Conservation (phyloP, 2,329 filamentous ascomycete species). For the Lasiodiplodia citricola region DNA sequence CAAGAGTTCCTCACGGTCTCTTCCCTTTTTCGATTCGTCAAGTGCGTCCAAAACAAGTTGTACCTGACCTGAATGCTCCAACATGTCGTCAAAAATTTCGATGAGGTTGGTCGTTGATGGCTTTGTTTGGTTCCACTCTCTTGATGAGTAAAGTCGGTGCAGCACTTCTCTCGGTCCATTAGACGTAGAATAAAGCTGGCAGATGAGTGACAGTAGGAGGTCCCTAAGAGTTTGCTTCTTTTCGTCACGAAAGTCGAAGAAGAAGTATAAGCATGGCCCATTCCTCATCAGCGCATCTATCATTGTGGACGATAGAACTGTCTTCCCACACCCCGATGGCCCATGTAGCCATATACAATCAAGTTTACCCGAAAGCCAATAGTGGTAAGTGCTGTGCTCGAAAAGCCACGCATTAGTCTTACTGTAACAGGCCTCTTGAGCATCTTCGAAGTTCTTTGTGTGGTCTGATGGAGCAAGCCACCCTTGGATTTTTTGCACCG, state of each 20-base stretch:
- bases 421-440: neutral
- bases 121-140: fast-evolving
- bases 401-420: neutral
- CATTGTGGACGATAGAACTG: neutral
- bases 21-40: neutral
- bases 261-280: neutral
- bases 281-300: neutral
- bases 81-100: neutral
- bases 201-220: neutral
- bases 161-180: neutral
- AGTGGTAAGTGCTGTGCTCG: neutral
- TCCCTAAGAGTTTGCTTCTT: neutral
- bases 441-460: neutral
- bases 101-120: neutral
- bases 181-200: neutral
- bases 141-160: neutral
- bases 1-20: neutral
- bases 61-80: neutral
- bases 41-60: neutral
- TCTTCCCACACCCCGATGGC: neutral
- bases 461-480: neutral
- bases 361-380: neutral
- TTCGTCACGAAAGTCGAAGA: neutral
- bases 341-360: neutral
- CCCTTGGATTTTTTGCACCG: neutral